These are phyloP conservation scores for Chrysanthemum lavandulifolium DNA, from an alignment of 129 eudicot genomes.

Conservation along the genomic window DNA sequence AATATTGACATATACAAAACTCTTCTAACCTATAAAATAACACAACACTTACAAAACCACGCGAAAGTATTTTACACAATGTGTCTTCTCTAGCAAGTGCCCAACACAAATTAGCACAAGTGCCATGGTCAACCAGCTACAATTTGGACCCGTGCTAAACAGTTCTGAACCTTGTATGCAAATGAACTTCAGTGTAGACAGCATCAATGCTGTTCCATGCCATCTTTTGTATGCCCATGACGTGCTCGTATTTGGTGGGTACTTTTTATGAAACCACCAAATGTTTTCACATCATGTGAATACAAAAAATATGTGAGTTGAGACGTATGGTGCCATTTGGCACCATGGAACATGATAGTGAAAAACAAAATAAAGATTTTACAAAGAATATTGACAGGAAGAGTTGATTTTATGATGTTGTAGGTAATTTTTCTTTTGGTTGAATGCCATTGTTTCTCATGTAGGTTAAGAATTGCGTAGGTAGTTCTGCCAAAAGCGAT, in stretches of 20 bases:
- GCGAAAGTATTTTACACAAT: neutral
- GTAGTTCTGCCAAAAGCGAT: conserved; percentile 87
- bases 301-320: conserved; percentile 25
- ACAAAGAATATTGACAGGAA: conserved; percentile 24
- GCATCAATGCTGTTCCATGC: conserved; percentile 22
- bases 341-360: conserved; percentile 20
- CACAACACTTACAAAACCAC: conserved; percentile 8
- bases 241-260: conserved; percentile 13
- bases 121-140: conserved; percentile 3
- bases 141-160: conserved; percentile 1
- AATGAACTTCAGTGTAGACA: neutral
- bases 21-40: neutral
- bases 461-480: conserved; percentile 81
- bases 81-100: conserved; percentile 17
- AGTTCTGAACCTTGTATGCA: neutral
- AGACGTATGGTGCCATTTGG: conserved; percentile 11
- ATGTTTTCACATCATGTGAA: conserved; percentile 23
- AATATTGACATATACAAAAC: conserved; percentile 18
- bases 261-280: neutral
- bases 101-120: conserved; percentile 1
- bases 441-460: conserved; percentile 65
- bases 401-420: conserved; percentile 36
- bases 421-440: conserved; percentile 39
- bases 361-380: conserved; percentile 11
- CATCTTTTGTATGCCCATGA: conserved; percentile 15